Conservation (phyloP, 2,329 filamentous ascomycete species). For the Neoarthrinium moseri region DNA sequence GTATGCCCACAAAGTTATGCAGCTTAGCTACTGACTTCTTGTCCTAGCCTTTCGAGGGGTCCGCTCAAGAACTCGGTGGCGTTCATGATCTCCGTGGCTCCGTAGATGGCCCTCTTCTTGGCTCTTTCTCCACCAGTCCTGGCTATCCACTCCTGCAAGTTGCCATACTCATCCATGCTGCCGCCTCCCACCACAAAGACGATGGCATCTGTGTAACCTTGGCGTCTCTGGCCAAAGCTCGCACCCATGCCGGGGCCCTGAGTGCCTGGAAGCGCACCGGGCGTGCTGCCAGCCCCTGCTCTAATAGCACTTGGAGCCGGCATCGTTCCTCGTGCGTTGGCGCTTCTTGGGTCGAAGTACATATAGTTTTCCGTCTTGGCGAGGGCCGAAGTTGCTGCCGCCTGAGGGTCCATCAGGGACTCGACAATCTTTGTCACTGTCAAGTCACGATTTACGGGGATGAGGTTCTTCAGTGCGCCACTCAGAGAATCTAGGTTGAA, state of each 20-base stretch:
- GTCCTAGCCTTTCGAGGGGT: conserved; percentile 62
- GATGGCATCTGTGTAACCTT: conserved; percentile 86
- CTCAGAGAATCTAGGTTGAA: conserved; percentile 93
- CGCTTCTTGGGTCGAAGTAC: conserved; percentile 93
- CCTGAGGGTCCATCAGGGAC: conserved; percentile 93
- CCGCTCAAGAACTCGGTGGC: conserved; percentile 65
- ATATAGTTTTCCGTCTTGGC: conserved; percentile 95
- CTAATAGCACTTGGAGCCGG: conserved; percentile 70
- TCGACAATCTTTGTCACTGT: conserved; percentile 98
- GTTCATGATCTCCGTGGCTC: conserved; percentile 81
- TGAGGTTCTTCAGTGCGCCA: conserved; percentile 94
- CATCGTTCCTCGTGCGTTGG: conserved; percentile 89
- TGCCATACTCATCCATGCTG: conserved; percentile 98
- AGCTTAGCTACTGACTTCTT: conserved; percentile 45
- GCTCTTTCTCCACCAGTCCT: conserved; percentile 67
- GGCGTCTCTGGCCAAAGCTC: conserved; percentile 85
- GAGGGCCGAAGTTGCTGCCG: conserved; percentile 87
- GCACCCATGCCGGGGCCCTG: conserved; percentile 66
- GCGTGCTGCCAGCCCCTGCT: conserved; percentile 37
- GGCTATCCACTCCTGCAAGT: conserved; percentile 92
- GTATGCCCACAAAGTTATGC: not conserved
- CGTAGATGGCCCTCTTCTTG: conserved; percentile 85
- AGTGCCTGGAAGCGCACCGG: conserved; percentile 39
- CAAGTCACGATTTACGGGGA: conserved; percentile 93
- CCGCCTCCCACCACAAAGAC: conserved; percentile 96